These are phyloP conservation scores for Jimgerdemannia flammicorona DNA, from an alignment of 192 early-diverging fungal genomes.

Conservation along the genomic window DNA sequence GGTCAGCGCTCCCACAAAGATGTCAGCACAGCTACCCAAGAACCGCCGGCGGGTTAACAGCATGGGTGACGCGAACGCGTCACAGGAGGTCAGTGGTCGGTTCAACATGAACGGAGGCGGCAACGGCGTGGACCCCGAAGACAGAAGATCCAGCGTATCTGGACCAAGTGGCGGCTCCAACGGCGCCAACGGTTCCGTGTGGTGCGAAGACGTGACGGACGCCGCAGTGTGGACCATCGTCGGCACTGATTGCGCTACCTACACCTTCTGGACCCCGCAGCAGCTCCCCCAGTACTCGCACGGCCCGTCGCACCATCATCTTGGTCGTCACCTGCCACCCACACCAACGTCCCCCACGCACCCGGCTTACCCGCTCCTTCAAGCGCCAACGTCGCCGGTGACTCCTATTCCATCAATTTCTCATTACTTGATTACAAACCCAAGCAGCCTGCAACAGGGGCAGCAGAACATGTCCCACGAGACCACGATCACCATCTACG, in stretches of 20 bases:
- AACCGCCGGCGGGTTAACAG: constrained; percentile 51
- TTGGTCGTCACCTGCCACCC: constrained; percentile 16
- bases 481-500: constrained; percentile 53
- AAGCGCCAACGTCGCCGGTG: constrained; percentile 1
- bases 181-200: constrained; percentile 38
- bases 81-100: constrained; percentile 1
- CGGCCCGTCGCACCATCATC: constrained; percentile 6
- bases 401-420: constrained; percentile 35
- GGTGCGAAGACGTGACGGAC: constrained; percentile 84
- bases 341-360: constrained; percentile 28
- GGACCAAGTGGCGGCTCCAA: constrained; percentile 3
- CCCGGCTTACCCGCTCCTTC: constrained; percentile 22
- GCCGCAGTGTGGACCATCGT: constrained; percentile 92
- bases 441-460: constrained; percentile 14
- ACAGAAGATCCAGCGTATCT: not conserved
- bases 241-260: constrained; percentile 62
- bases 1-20: constrained; percentile 6
- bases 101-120: not conserved
- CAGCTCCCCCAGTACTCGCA: constrained; percentile 10
- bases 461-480: constrained; percentile 7
- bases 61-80: constrained; percentile 31
- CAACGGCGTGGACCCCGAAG: not conserved
- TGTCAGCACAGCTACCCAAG: constrained; percentile 16
- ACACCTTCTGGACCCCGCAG: constrained; percentile 49
- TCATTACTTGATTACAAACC: constrained; percentile 21